Conservation (phyloP, 2,329 filamentous ascomycete genomes). For the Akanthomyces lecanii region DNA sequence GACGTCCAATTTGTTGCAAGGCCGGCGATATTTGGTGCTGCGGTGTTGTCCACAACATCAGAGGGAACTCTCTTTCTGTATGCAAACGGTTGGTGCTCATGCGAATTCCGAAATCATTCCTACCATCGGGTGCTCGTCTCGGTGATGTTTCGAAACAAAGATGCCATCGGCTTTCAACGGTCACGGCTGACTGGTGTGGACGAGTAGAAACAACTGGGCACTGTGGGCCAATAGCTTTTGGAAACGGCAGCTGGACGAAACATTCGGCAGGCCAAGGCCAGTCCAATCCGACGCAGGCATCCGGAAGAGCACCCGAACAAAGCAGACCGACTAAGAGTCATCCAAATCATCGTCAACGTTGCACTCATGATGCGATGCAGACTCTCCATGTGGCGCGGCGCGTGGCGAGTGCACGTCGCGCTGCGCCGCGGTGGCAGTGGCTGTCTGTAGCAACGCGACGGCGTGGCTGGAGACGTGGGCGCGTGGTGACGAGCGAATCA, state of each 20-base stretch:
- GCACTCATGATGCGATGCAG: background rate
- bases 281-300: background rate
- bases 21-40: background rate
- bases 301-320: background rate
- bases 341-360: background rate
- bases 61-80: too few species aligned
- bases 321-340: background rate
- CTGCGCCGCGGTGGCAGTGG: background rate
- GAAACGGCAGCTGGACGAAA: conserved; percentile 2
- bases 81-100: too few species aligned
- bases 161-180: background rate
- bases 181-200: background rate
- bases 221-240: background rate
- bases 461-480: conserved; percentile 14
- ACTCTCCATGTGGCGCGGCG: background rate
- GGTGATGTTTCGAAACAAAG: conserved; percentile 2
- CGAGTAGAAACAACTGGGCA: conserved; percentile 22
- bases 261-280: background rate
- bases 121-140: background rate
- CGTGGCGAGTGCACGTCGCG: conserved; percentile 4
- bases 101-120: background rate
- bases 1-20: background rate
- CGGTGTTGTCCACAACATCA: background rate
- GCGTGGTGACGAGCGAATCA: conserved; percentile 17
- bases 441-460: background rate